Percentiles rank a stretch among this genome's conserved stretches.
These are phyloP conservation scores for Hemisphaericaspora lyxosophila DNA, from an alignment of 1,139 yeast genomes.

Conservation along the genomic window DNA sequence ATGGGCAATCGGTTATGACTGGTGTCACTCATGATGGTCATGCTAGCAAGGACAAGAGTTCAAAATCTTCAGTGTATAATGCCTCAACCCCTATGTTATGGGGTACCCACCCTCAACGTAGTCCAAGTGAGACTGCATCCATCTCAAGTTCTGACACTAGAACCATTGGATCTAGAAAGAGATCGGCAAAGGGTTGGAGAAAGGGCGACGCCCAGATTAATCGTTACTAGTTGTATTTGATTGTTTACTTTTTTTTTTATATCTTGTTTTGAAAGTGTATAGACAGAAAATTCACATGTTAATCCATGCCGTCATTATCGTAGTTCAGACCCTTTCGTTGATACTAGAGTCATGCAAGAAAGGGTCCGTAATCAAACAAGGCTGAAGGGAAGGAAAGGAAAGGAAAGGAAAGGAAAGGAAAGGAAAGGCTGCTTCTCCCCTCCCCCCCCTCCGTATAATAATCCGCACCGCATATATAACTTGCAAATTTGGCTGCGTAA, in stretches of 20 bases:
- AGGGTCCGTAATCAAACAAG: no score
- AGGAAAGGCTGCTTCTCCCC: no score
- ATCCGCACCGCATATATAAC: no score
- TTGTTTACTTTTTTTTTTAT: no score
- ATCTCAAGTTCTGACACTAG: background rate
- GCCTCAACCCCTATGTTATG: background rate
- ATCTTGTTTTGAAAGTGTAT: background rate
- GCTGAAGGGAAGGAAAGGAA: no score
- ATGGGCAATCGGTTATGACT: background rate
- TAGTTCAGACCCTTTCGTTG: no score
- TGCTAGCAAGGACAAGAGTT: background rate
- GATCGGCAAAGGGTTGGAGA: slow-evolving; percentile 2
- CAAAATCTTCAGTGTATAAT: background rate
- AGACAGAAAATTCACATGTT: no score
- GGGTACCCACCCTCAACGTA: background rate
- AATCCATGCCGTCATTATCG: no score
- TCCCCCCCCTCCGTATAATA: no score
- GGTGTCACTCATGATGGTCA: background rate
- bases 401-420: no score
- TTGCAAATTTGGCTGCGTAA: no score
- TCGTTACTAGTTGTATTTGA: background rate
- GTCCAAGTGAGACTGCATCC: background rate
- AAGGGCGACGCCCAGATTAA: background rate
- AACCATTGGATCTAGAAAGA: background rate
- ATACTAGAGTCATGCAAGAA: no score